phyloP scores from a whole-genome alignment of 768 basidiomycete genomes.

The Udeniomyces megalosporus region DNA sequence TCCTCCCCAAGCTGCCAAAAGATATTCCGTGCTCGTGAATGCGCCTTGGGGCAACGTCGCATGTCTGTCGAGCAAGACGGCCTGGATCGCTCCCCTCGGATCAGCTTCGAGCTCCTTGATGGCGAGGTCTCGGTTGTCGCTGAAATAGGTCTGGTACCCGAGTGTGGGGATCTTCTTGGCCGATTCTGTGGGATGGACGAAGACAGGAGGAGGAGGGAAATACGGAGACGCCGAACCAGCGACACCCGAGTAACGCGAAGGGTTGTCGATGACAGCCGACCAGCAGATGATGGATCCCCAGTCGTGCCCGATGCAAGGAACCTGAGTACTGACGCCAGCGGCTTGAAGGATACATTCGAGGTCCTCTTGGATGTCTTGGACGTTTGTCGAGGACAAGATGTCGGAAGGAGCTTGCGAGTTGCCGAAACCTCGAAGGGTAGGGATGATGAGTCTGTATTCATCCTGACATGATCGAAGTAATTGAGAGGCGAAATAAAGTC shows the following conservation, averaged over 20 bases:
- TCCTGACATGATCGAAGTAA: slow-evolving; percentile 29
- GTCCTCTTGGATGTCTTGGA: slow-evolving; percentile 48
- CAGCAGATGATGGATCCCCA: slow-evolving; percentile 40
- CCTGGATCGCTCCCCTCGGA: not conserved
- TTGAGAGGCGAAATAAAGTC: not conserved
- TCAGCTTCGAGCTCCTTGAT: not conserved
- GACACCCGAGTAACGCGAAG: not conserved
- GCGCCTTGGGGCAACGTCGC: not conserved
- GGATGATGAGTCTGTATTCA: slow-evolving; percentile 46
- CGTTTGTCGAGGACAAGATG: slow-evolving; percentile 41
- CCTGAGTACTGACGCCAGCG: slow-evolving; percentile 34
- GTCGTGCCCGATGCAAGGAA: slow-evolving; percentile 60
- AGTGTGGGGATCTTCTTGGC: not conserved
- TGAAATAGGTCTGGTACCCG: not conserved
- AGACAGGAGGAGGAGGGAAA: not conserved
- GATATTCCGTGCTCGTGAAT: not conserved
- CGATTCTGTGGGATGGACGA: not conserved
- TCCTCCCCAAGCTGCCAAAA: not conserved
- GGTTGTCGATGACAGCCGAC: not conserved
- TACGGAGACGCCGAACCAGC: not conserved
- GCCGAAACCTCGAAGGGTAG: slow-evolving; percentile 56
- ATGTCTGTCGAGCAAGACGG: not conserved
- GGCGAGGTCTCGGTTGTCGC: not conserved
- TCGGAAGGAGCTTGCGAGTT: slow-evolving; percentile 51
- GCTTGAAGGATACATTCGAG: slow-evolving; percentile 46